phyloP scores from a whole-genome alignment of 192 early-diverging fungal genomes.

The Linnemannia hyalina region DNA sequence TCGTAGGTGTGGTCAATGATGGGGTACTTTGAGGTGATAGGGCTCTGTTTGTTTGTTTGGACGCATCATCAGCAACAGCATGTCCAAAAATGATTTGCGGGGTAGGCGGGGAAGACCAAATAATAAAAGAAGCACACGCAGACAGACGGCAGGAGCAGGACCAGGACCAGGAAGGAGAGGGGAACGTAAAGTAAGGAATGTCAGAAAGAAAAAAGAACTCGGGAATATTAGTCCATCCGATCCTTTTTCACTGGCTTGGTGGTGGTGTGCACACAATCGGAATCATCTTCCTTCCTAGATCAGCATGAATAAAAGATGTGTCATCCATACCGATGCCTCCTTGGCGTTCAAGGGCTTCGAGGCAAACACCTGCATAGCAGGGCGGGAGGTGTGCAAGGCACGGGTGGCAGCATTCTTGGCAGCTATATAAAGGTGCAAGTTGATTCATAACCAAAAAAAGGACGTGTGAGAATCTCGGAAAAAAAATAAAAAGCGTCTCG shows the following conservation, averaged over 20 bases:
- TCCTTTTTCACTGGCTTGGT: not conserved
- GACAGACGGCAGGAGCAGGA: too few relatives aligned
- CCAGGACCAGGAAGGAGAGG: too few relatives aligned
- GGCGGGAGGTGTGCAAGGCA: conserved; percentile 75
- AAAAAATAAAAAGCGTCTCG: conserved; percentile 11
- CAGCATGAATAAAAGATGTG: not conserved
- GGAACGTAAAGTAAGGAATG: not conserved
- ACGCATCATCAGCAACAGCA: not conserved
- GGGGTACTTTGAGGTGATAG: conserved; percentile 85
- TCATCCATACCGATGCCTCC: conserved; percentile 70
- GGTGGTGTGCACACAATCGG: not conserved
- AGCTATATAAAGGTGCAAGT: conserved; percentile 7
- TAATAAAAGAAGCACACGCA: conserved; percentile 34
- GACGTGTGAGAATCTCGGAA: conserved; percentile 37
- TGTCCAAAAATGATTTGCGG: not conserved
- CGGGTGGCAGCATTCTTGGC: conserved; percentile 60
- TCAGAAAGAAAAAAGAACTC: conserved; percentile 6
- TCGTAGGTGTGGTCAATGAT: conserved; percentile 99
- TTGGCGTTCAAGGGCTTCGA: conserved; percentile 82
- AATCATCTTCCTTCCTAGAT: not conserved
- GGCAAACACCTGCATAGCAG: conserved; percentile 75
- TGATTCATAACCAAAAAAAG: not conserved
- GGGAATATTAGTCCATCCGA: not conserved
- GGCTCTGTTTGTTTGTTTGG: conserved; percentile 46
- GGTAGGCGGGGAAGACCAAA: conserved; percentile 52